Evolutionary conservation across 208 protist genomes (phyloP).

Genomic region (Trypanosoma boissoni): DNA sequence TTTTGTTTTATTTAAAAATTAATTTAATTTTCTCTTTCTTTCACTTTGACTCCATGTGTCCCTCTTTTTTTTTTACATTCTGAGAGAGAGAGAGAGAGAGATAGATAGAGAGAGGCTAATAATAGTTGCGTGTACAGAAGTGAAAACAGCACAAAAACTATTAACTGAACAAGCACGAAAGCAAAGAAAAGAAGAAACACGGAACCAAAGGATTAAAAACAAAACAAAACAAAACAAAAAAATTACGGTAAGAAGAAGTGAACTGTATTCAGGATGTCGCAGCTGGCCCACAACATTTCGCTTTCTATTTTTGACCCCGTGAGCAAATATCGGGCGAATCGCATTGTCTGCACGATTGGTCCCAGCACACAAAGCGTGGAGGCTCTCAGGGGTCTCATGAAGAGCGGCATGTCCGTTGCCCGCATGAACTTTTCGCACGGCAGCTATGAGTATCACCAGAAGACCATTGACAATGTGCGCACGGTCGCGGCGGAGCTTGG

Average conservation of each 20-base stretch:
- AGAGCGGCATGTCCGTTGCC: conserved; percentile 96
- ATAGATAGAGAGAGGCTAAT: not conserved
- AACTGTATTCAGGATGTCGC: conserved; percentile 80
- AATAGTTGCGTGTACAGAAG: not conserved
- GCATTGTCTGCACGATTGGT: conserved; percentile 97
- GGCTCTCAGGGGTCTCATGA: conserved; percentile 88
- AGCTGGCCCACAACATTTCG: conserved; percentile 84
- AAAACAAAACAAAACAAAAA: not conserved
- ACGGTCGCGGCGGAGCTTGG: conserved; percentile 84
- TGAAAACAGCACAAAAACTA: not conserved
- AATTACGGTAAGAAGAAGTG: too few relatives aligned
- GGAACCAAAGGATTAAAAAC: not conserved
- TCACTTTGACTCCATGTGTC: not conserved
- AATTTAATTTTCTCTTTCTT: not conserved
- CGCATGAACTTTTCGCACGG: conserved; percentile 99
- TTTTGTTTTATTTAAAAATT: not conserved
- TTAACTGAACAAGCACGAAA: not conserved
- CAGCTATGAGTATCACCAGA: conserved; percentile 94
- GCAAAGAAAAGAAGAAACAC: not conserved
- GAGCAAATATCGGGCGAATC: conserved; percentile 76
- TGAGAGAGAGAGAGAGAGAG: not conserved
- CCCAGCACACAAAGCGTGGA: conserved; percentile 94
- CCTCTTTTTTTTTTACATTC: not conserved
- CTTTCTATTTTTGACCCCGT: conserved; percentile 88
- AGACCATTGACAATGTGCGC: conserved; percentile 94